phyloP scores from a whole-genome alignment of 169 alveolate genomes.

The Toxoplasma gondii region DNA sequence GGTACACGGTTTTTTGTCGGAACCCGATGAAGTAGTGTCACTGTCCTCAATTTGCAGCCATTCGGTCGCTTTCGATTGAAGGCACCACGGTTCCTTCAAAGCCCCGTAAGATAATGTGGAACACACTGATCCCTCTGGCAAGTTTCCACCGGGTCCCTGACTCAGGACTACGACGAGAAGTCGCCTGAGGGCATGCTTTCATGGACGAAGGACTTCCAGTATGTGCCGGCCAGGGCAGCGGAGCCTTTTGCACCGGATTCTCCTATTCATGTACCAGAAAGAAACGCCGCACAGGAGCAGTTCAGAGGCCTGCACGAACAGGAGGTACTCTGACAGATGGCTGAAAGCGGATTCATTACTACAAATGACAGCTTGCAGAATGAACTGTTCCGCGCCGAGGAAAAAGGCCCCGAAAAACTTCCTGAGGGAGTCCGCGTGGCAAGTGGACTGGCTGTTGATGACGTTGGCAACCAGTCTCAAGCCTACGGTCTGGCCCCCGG shows the following conservation, averaged over 20 bases:
- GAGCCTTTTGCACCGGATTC: conserved; percentile 58
- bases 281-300: conserved; percentile 51
- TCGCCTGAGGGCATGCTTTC: neutral
- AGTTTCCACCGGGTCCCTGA: neutral
- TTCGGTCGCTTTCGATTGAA: conserved; percentile 6
- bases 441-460: conserved; percentile 66
- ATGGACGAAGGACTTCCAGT: conserved; percentile 55
- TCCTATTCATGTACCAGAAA: conserved; percentile 47
- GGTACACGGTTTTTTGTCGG: neutral
- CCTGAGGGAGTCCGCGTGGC: conserved; percentile 51
- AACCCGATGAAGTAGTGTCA: neutral
- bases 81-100: neutral
- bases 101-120: neutral
- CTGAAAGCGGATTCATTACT: neutral
- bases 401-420: neutral
- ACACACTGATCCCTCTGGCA: neutral
- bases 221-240: conserved; percentile 46
- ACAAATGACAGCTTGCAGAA: conserved; percentile 38
- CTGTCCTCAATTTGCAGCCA: neutral
- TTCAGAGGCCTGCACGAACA: conserved; percentile 60
- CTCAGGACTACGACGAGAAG: conserved; percentile 64
- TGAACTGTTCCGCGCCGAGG: conserved; percentile 60
- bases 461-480: conserved; percentile 60
- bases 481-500: conserved; percentile 62
- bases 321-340: conserved; percentile 36